Base-by-base conservation (phyloP, 441 rosid genomes). In the Gossypium gossypioides region DNA sequence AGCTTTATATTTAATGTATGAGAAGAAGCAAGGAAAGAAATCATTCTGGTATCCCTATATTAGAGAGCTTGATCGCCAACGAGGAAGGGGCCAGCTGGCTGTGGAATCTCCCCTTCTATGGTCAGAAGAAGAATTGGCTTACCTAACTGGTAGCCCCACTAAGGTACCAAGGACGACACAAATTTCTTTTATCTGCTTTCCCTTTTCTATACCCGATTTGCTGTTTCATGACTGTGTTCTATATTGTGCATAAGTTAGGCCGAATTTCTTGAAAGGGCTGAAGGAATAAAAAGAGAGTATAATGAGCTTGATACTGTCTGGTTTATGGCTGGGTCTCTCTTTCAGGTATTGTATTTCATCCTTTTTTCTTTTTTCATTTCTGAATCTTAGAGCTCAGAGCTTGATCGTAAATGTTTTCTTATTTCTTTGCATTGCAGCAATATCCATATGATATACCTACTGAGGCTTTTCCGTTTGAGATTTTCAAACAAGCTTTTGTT, bases 311-410 rank as follows among this genome's bases (percentile, higher is more conserved):
- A 91, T 81, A 91, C 97, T 34, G 95, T 93, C 74, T 93, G 97
- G 98, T 93, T 93, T 82, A 91, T 93, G 98, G 96, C 95, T 75
- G 98, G 98, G 68, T 93, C 98, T 72, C 83, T 90, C 76, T 93
- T 93, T 88, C 98, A 91, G 95, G 97, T 91, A 78, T 72, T 6
- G 50, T 29, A 52, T 60, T 72, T 52, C 37, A 13, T 67, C 25
- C 4, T 69, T 46, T 74, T 74, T 52, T 27, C 59, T 4, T 40
- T 74, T 74, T 52, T 27, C 59, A 13, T 63, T 29, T 46, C 22
- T 72, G 12, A 51, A 37, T 8, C 46, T 50, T 72, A 24, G 27
- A 34, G 60, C 67, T 18, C 1, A 8, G n/a, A 22, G 21, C 15
- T 12, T 22, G 22, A 72, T 19, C 6, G 1, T 18, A 29, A 66